A percentile compares a stretch with the other conserved stretches of the same genome.
Evolutionary conservation across 129 eudicot genomes (phyloP).

Genomic region (Pseudognaphalium luteoalbum): DNA sequence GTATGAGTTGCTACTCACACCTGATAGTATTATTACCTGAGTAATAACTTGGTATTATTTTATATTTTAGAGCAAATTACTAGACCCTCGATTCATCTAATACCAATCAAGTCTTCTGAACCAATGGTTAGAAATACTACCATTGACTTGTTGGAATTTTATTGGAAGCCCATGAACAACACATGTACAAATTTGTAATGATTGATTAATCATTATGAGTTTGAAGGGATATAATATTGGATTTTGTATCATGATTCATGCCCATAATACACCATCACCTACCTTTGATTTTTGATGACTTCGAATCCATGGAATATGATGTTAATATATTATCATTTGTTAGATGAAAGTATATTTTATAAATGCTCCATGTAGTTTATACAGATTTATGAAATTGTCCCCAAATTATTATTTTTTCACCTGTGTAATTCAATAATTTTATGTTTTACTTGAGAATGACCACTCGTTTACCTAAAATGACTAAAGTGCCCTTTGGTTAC

Average conservation of each 20-base stretch:
- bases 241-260: not conserved
- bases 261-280: not conserved
- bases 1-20: no score
- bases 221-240: not conserved
- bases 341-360: no score
- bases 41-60: no score
- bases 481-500: no score
- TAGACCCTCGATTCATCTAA: not conserved
- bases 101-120: not conserved
- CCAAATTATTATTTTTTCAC: no score
- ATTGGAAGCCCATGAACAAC: not conserved
- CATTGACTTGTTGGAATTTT: not conserved
- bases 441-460: no score
- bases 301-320: not conserved
- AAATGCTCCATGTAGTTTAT: no score
- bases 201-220: not conserved
- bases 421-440: no score
- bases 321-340: not conserved
- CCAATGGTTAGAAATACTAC: not conserved
- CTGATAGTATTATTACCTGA: no score
- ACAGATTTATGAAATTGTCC: no score
- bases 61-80: no score
- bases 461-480: no score
- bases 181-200: not conserved
- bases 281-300: not conserved